Evolutionary conservation across 768 basidiomycete genomes (phyloP), one percentile per base, ranked within the genome.

Genomic region (Gelatoporia subvermispora): DNA sequence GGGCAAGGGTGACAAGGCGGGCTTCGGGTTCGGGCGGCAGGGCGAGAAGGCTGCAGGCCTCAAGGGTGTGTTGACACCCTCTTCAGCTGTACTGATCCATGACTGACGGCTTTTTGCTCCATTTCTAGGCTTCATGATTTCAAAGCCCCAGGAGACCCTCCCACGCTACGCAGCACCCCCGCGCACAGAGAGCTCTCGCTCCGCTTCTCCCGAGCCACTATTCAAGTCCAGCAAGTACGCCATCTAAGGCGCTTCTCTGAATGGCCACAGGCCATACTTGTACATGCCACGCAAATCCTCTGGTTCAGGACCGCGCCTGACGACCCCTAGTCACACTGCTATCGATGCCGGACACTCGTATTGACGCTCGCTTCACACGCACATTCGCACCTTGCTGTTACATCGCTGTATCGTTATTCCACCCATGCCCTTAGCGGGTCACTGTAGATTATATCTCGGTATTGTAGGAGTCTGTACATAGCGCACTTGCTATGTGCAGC

Each of bases 11-110:
- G 43, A 48, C n/a, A 74, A 72, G 61, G 64, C 66, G 41, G 79
- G 81, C 3, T 76, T 79, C 61, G 90, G 91, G 1, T 93, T 93
- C 57, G 91, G 90, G 16, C 73, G 79, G 43, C 87, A 89, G 61
- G 89, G 78, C 18, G 86, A 91, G 73, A 90, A 85, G 68, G 74
- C 75, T 35, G 88, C 88, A 4, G 84, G 74, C 3, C 69, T 85
- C 43, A 78, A 75, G 59, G 88, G 88, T 65, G 63, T 52, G 65
- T 63, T 55, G 35, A 53, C 11, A 51, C 56, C 17, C 60, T 60
- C 43, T 49, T 31, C 59, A 16, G 31, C 34, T 8, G n/a, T 17
- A 34, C 8, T 1, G 24, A 42, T 28, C 15, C 25, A 36, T 8
- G 38, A 22, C 34, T 41, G 34, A 17, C 8, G 38, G 38, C 13